phyloP scores from a whole-genome alignment of 2,329 filamentous ascomycete species.

The Fusarium albidum region DNA sequence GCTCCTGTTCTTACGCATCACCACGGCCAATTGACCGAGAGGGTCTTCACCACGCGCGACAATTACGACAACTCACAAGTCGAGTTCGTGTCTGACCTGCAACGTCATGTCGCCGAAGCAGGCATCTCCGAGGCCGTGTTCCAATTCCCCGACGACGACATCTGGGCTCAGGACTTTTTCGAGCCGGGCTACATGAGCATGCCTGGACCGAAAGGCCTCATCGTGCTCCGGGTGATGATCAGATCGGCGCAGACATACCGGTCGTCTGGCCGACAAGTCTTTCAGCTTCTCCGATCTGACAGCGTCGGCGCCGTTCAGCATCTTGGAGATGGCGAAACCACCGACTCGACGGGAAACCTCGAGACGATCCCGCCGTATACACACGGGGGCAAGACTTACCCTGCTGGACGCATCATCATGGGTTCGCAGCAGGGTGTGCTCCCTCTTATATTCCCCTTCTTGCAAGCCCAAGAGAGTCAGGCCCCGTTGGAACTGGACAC shows the following conservation, averaged over 20 bases:
- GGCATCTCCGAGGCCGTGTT: slow-evolving; percentile 8
- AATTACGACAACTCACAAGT: too few relatives aligned
- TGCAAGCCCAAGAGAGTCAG: slow-evolving; percentile 46
- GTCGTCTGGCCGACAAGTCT: slow-evolving; percentile 35
- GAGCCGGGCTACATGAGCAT: too few relatives aligned
- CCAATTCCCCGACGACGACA: slow-evolving; percentile 32
- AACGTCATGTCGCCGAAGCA: background rate
- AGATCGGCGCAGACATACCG: too few relatives aligned
- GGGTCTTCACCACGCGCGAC: too few relatives aligned
- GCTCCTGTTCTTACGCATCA: too few relatives aligned
- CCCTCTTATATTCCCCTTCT: too few relatives aligned
- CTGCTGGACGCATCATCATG: slow-evolving; percentile 28
- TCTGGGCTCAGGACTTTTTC: background rate
- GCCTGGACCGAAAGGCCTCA: too few relatives aligned
- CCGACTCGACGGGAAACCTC: slow-evolving; percentile 42
- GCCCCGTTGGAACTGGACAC: slow-evolving; percentile 43
- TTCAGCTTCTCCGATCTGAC: slow-evolving; percentile 35
- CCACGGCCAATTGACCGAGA: too few relatives aligned
- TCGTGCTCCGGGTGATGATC: too few relatives aligned
- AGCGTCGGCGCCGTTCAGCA: slow-evolving; percentile 42
- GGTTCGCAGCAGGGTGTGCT: too few relatives aligned
- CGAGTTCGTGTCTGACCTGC: too few relatives aligned
- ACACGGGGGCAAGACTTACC: slow-evolving; percentile 17
- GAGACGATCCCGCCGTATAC: slow-evolving; percentile 46
- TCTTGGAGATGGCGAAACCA: slow-evolving; percentile 8